These are phyloP conservation scores for Fusarium siculi DNA, from an alignment of 2,329 filamentous ascomycete species.

Conservation along the genomic window DNA sequence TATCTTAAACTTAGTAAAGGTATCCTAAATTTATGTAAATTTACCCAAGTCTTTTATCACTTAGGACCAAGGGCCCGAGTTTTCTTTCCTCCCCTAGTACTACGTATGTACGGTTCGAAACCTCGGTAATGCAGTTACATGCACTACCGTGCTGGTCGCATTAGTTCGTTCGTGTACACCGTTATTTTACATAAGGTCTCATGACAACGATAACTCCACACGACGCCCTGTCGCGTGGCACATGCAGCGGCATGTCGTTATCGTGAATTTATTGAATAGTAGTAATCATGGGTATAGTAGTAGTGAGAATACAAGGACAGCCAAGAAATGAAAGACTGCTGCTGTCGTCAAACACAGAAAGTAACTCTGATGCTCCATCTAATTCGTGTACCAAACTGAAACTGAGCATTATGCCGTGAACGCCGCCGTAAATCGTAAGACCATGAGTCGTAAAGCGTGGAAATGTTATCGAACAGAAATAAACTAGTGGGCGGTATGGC, in stretches of 20 bases:
- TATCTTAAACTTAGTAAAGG: too few relatives aligned
- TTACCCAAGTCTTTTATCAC: too few relatives aligned
- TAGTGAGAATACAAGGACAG: slow-evolving; percentile 7
- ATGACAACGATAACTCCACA: slow-evolving; percentile 34
- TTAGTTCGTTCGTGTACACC: slow-evolving; percentile 32
- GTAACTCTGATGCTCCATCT: slow-evolving; percentile 15
- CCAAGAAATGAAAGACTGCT: slow-evolving; percentile 6
- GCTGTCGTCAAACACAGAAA: slow-evolving; percentile 11
- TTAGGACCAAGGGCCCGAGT: too few relatives aligned
- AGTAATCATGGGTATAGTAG: slow-evolving; percentile 22
- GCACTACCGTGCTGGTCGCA: slow-evolving; percentile 14
- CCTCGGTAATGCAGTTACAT: neutral
- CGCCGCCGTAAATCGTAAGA: slow-evolving; percentile 31
- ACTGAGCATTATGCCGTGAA: slow-evolving; percentile 15
- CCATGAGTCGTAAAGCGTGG: slow-evolving; percentile 32
- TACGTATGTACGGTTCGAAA: neutral
- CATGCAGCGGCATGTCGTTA: slow-evolving; percentile 10
- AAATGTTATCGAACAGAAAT: neutral
- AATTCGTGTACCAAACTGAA: slow-evolving; percentile 17
- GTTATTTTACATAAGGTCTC: slow-evolving; percentile 28
- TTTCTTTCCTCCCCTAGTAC: neutral
- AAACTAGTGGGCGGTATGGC: neutral
- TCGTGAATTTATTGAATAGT: slow-evolving; percentile 7
- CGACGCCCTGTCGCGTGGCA: slow-evolving; percentile 22
- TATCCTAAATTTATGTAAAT: too few relatives aligned